A percentile compares a stretch with the other conserved stretches of the same genome.
Conservation (phyloP, 1,139 yeast genomes). For the Zygoascus meyerae region DNA sequence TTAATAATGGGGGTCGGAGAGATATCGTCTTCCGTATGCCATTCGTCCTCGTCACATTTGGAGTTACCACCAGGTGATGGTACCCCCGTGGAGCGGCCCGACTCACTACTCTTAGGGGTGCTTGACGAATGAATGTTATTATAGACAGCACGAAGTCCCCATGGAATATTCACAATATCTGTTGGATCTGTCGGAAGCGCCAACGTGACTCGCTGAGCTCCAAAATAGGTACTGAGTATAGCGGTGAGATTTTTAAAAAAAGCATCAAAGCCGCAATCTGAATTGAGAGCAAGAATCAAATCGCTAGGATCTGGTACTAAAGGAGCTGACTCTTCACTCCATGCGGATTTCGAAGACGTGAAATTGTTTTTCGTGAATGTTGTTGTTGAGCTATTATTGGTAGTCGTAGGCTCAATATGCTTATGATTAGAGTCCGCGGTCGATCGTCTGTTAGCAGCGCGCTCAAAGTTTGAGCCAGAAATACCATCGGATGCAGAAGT, state of each 20-base stretch:
- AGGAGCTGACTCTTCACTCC: conserved; percentile 4
- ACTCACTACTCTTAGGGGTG: conserved; percentile 6
- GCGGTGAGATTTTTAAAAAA: conserved; percentile 29
- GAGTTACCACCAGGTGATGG: no score
- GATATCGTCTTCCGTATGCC: conserved; percentile 1
- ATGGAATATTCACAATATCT: conserved; percentile 32
- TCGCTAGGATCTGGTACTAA: conserved; percentile 28
- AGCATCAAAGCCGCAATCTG: conserved; percentile 29
- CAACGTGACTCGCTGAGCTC: conserved; percentile 29
- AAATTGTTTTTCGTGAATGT: no score
- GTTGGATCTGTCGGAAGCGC: conserved; percentile 33
- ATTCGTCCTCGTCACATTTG: background rate
- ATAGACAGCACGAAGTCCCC: conserved; percentile 35
- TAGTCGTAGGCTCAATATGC: no score
- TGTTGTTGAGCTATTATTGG: background rate
- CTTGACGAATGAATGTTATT: conserved; percentile 15
- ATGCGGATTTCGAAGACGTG: no score
- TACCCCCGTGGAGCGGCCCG: background rate
- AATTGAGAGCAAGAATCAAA: conserved; percentile 28
- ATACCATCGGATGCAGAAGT: no score
- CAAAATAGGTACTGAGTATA: conserved; percentile 26
- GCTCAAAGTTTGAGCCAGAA: no score
- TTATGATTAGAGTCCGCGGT: no score
- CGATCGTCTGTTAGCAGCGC: no score
- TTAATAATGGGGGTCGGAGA: no score